Evolutionary conservation across 768 basidiomycete genomes (phyloP), one percentile per base, ranked within the genome.

Genomic region (Pulveroboletus sp.): DNA sequence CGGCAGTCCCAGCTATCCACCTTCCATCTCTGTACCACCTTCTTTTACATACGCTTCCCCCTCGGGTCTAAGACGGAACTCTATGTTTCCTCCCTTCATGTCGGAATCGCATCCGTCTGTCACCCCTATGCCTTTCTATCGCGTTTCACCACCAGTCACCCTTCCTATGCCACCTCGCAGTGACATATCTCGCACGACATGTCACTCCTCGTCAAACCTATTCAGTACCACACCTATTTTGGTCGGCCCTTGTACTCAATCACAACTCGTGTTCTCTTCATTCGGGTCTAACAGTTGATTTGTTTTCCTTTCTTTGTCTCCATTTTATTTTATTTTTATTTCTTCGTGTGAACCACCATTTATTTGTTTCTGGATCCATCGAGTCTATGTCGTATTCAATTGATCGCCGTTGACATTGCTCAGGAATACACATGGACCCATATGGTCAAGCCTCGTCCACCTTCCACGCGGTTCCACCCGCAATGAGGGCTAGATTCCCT

Each of bases 331-430:
- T 50, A 19, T 53, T 57, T 48, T 47, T 50, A 17, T 33, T 38
- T 45, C 54, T 52, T 24, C 43, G 52, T 50, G 62, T 45, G 59
- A 66, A 64, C 9, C n/a, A 51, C 41, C 23, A 40, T 47, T 45
- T 51, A 35, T 45, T 50, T 50, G n/a, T 14, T 50, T 57, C 45
- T 53, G 21, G 35, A 52, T 57, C 45, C 50, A 66, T 60, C 60
- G 53, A 41, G 47, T 44, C 41, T 43, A 69, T 59, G 62, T 68
- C 64, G 64, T 58, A 65, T 61, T 62, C 52, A 51, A 49, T 66
- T 69, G 68, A 67, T 67, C 63, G 61, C 66, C 66, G 66, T 65
- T 55, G 53, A 64, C 61, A 59, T 52, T 44, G 61, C 59, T 53
- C 52, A 59, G 59, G 56, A 62, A 61, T 51, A 64, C 52, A 66